These are phyloP conservation scores for Helianthus tuberosus DNA, from an alignment of 129 eudicot species.

Conservation along the genomic window DNA sequence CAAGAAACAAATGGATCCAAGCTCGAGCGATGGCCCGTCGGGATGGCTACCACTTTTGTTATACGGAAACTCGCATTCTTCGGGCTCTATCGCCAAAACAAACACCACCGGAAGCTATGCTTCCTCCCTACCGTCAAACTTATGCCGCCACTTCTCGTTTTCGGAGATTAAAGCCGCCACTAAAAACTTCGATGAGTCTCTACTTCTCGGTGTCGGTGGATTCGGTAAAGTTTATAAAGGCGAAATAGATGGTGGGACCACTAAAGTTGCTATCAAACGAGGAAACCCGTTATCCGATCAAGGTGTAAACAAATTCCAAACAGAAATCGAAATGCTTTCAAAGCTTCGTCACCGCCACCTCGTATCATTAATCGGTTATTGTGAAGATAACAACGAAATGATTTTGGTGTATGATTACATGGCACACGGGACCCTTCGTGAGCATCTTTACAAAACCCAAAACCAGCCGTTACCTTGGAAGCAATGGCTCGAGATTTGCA, in stretches of 20 bases:
- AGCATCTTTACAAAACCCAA: slow-evolving; percentile 87
- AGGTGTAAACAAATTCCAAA: slow-evolving; percentile 87
- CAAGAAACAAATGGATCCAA: slow-evolving; percentile 61
- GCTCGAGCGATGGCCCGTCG: slow-evolving; percentile 77
- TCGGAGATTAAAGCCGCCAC: slow-evolving; percentile 93
- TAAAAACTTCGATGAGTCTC: slow-evolving; percentile 78
- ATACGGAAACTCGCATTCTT: slow-evolving; percentile 87
- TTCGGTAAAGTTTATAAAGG: slow-evolving; percentile 94
- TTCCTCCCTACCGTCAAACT: slow-evolving; percentile 84
- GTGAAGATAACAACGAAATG: slow-evolving; percentile 91
- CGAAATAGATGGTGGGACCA: slow-evolving; percentile 73
- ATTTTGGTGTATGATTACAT: slow-evolving; percentile 90
- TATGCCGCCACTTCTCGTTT: slow-evolving; percentile 91
- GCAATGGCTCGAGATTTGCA: slow-evolving; percentile 79
- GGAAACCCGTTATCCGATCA: slow-evolving; percentile 90
- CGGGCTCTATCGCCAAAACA: slow-evolving; percentile 80
- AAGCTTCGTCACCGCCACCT: slow-evolving; percentile 94
- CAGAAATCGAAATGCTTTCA: slow-evolving; percentile 94
- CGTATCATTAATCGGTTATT: slow-evolving; percentile 86
- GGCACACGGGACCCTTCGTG: slow-evolving; percentile 98
- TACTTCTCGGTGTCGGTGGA: slow-evolving; percentile 89
- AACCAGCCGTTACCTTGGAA: slow-evolving; percentile 74
- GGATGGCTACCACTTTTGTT: slow-evolving; percentile 97
- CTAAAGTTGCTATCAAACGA: slow-evolving; percentile 89
- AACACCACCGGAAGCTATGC: slow-evolving; percentile 85